Evolutionary conservation across 345 rosid species (phyloP).

Genomic region (Melaleuca alternifolia): DNA sequence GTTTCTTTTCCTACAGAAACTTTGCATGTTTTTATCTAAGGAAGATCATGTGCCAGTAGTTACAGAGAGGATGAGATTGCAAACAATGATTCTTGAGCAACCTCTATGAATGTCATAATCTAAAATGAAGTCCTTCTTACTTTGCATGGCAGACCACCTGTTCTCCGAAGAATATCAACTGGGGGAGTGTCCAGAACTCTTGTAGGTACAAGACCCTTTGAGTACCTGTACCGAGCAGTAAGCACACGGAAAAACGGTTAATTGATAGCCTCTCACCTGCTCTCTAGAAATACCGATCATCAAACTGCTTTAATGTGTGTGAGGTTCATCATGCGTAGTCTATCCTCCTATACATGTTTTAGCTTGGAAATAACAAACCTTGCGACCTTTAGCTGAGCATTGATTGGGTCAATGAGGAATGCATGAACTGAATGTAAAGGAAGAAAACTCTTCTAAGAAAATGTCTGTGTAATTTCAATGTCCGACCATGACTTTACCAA

Average conservation of each 20-base stretch:
- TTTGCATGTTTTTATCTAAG: background rate
- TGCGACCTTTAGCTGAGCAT: background rate
- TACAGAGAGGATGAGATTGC: background rate
- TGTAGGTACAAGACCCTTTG: conserved; percentile 43
- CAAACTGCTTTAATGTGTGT: background rate
- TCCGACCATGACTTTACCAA: background rate
- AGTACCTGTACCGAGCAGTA: conserved; percentile 37
- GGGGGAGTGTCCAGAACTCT: conserved; percentile 74
- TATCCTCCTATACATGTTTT: background rate
- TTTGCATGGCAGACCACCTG: conserved; percentile 70
- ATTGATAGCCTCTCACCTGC: background rate
- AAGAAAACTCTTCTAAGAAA: background rate
- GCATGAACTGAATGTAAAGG: background rate
- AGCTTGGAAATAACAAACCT: background rate
- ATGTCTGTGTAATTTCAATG: background rate
- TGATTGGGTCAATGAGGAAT: background rate
- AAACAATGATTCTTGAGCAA: background rate
- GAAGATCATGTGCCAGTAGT: background rate
- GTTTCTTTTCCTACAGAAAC: background rate
- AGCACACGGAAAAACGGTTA: background rate
- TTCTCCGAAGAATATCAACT: conserved; percentile 40
- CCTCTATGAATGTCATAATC: background rate
- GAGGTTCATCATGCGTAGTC: background rate
- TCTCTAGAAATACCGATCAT: background rate
- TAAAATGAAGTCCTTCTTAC: conserved; percentile 15